Conservation (phyloP, 129 eudicot genomes). For the Lactuca sativa region DNA sequence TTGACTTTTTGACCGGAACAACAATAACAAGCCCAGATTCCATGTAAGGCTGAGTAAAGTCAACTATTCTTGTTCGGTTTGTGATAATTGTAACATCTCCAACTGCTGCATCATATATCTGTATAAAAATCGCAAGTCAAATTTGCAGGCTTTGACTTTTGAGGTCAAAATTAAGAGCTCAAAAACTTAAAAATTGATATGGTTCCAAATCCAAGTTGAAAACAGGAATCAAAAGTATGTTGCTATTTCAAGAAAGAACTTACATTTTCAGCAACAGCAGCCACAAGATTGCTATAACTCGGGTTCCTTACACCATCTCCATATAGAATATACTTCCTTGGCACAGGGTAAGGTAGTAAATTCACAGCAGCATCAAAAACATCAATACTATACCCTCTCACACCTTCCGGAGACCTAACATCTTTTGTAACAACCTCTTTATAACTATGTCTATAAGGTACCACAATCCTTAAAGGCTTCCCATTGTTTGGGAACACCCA, state of each 20-base stretch:
- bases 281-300: conserved; percentile 56
- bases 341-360: conserved; percentile 85
- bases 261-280: conserved; percentile 74
- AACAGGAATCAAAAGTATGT: not conserved
- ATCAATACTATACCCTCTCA: conserved; percentile 80
- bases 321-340: conserved; percentile 58
- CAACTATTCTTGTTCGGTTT: conserved; percentile 85
- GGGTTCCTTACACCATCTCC: conserved; percentile 88
- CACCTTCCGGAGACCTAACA: conserved; percentile 60
- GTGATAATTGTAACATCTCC: conserved; percentile 88
- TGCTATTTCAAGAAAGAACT: conserved; percentile 32
- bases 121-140: conserved; percentile 10
- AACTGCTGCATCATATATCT: conserved; percentile 96
- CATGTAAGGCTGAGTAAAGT: conserved; percentile 92
- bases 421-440: conserved; percentile 66
- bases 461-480: conserved; percentile 74
- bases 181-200: not conserved
- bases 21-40: conserved; percentile 95
- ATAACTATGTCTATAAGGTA: conserved; percentile 73
- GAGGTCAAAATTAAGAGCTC: conserved; percentile 18
- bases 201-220: not conserved
- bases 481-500: conserved; percentile 99
- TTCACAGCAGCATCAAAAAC: conserved; percentile 91
- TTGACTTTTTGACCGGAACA: conserved; percentile 58
- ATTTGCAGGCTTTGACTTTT: conserved; percentile 18